A percentile compares a stretch with the other conserved stretches of the same genome.
Evolutionary conservation across 805 yeast genomes (phyloP).

Genomic region (Starmera pachycereana): DNA sequence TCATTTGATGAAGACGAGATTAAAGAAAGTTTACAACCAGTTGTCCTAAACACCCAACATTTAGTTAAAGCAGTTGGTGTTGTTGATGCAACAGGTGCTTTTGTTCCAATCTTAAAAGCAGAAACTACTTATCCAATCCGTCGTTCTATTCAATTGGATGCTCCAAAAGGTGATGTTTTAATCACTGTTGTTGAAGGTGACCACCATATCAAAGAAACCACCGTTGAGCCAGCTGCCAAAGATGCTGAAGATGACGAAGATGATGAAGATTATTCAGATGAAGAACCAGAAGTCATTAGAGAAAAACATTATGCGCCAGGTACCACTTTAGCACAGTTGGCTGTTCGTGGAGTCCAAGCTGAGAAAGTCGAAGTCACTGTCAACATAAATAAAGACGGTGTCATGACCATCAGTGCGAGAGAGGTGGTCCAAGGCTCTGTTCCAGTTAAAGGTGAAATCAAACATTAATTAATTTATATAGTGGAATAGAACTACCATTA

Average conservation of each 20-base stretch:
- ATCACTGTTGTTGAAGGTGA: slow-evolving; percentile 79
- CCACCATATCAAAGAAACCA: slow-evolving; percentile 72
- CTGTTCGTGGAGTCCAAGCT: slow-evolving; percentile 57
- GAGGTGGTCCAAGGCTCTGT: slow-evolving; percentile 51
- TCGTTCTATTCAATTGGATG: slow-evolving; percentile 56
- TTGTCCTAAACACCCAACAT: slow-evolving; percentile 84
- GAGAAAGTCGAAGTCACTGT: slow-evolving; percentile 54
- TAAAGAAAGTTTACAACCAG: slow-evolving; percentile 70
- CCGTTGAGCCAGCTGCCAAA: slow-evolving; percentile 53
- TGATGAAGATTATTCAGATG: slow-evolving; percentile 52
- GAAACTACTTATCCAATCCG: slow-evolving; percentile 91
- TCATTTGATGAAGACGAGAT: slow-evolving; percentile 77
- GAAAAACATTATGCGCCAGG: slow-evolving; percentile 69
- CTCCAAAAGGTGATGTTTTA: slow-evolving; percentile 49
- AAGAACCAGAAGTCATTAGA: slow-evolving; percentile 82
- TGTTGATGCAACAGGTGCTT: slow-evolving; percentile 60
- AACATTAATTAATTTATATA: neutral
- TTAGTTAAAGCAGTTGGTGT: slow-evolving; percentile 77
- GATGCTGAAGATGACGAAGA: slow-evolving; percentile 43
- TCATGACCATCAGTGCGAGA: slow-evolving; percentile 49
- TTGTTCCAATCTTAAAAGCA: slow-evolving; percentile 62
- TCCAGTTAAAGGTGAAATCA: slow-evolving; percentile 43
- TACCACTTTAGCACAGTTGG: slow-evolving; percentile 66
- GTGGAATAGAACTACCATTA: no score
- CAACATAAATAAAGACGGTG: slow-evolving; percentile 50